Evolutionary conservation across 1,139 yeast genomes (phyloP).

Genomic region (Citeromyces hawaiiensis): DNA sequence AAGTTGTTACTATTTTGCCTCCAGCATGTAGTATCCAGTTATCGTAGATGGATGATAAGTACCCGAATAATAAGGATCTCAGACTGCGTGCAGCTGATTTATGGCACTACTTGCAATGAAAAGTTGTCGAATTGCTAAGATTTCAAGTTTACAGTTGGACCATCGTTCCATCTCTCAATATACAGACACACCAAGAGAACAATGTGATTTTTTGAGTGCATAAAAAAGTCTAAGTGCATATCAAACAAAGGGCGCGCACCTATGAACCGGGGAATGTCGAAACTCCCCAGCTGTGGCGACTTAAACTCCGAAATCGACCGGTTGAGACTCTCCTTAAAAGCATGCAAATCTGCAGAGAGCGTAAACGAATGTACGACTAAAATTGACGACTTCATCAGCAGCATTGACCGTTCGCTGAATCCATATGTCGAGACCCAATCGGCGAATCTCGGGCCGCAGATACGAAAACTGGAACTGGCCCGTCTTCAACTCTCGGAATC

Average conservation of each 20-base stretch:
- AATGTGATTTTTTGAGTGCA: no score
- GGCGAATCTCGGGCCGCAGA: conserved; percentile 2
- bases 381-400: conserved; percentile 10
- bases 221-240: no score
- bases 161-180: no score
- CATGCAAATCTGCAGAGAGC: conserved; percentile 10
- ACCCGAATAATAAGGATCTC: no score
- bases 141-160: no score
- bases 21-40: no score
- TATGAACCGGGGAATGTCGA: neutral
- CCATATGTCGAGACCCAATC: conserved; percentile 8
- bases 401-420: conserved; percentile 11
- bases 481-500: conserved; percentile 31
- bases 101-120: no score
- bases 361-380: conserved; percentile 9
- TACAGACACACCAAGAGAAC: no score
- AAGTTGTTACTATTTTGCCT: no score
- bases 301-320: conserved; percentile 8
- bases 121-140: no score
- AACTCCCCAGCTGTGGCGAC: conserved; percentile 10
- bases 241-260: neutral
- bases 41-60: no score
- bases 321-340: conserved; percentile 10
- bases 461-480: conserved; percentile 15
- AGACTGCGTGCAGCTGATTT: no score